phyloP scores from a whole-genome alignment of 2,329 filamentous ascomycete genomes.

The Alternaria burnsii region DNA sequence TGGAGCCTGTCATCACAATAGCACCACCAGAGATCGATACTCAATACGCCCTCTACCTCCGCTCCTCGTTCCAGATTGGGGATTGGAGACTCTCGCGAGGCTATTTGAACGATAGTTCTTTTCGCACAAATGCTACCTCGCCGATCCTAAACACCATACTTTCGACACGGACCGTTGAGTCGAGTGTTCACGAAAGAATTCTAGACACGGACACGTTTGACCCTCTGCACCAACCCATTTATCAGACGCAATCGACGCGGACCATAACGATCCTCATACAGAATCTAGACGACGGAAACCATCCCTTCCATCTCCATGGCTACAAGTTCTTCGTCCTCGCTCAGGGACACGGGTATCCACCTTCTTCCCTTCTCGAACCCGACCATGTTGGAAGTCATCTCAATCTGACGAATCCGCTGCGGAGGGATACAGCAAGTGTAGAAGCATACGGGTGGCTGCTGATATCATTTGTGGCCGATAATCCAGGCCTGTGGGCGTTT shows the following conservation, averaged over 20 bases:
- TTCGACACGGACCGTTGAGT: constrained; percentile 56
- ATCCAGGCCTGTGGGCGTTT: constrained; percentile 68
- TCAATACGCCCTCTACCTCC: constrained; percentile 60
- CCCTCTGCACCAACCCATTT: constrained; percentile 43
- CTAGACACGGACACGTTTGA: constrained; percentile 22
- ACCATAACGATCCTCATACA: constrained; percentile 48
- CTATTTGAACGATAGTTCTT: constrained; percentile 66
- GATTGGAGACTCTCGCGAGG: constrained; percentile 66
- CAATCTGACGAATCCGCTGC: constrained; percentile 56
- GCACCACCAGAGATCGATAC: constrained; percentile 59
- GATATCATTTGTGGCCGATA: constrained; percentile 66
- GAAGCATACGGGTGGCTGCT: constrained; percentile 73
- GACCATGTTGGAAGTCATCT: constrained; percentile 33
- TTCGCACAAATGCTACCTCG: constrained; percentile 57
- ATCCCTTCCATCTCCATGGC: constrained; percentile 52
- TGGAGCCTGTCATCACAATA: constrained; percentile 56
- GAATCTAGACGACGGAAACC: constrained; percentile 38
- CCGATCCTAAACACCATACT: constrained; percentile 63
- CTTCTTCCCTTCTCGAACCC: constrained; percentile 67
- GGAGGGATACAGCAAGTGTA: constrained; percentile 73
- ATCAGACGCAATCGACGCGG: constrained; percentile 40
- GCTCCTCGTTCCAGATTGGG: constrained; percentile 68
- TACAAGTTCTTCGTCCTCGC: constrained; percentile 45
- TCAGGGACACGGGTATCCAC: constrained; percentile 42
- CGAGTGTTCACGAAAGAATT: not conserved